phyloP scores from a whole-genome alignment of 2,329 filamentous ascomycete species.

The Myriosclerotinia duriaeana region DNA sequence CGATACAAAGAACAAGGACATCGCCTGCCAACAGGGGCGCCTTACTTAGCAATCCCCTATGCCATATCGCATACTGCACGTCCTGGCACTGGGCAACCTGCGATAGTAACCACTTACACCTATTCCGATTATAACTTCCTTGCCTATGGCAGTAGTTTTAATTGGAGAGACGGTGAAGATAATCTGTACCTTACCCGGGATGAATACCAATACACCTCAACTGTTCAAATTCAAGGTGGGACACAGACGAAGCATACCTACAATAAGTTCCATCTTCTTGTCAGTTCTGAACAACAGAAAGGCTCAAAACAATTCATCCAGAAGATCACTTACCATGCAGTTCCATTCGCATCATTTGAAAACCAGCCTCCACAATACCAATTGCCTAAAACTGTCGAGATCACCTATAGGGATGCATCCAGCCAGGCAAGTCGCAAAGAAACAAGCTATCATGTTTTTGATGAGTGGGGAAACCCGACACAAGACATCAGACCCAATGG shows the following conservation, averaged over 20 bases:
- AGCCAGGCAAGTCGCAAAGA: conserved; percentile 3
- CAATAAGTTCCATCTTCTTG: conserved; percentile 21
- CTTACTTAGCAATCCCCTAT: conserved; percentile 10
- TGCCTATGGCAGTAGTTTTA: not conserved
- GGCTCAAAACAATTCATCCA: conserved; percentile 13
- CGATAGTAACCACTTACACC: conserved; percentile 1
- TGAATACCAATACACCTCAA: conserved; percentile 17
- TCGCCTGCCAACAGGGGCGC: conserved; percentile 17
- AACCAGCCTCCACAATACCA: conserved; percentile 18
- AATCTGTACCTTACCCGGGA: conserved; percentile 10
- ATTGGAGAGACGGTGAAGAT: conserved; percentile 12
- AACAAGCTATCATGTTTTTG: conserved; percentile 10
- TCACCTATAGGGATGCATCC: conserved; percentile 11
- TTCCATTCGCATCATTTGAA: conserved; percentile 12
- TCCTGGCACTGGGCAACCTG: conserved; percentile 13
- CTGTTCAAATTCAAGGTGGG: conserved; percentile 16
- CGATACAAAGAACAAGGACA: conserved; percentile 10
- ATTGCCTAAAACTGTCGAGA: conserved; percentile 14
- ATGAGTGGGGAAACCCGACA: conserved; percentile 19
- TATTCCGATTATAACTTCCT: conserved; percentile 19
- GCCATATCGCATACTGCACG: conserved; percentile 17
- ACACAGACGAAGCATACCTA: conserved; percentile 12
- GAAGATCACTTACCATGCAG: conserved; percentile 17
- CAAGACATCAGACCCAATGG: conserved; percentile 12
- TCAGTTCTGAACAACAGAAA: conserved; percentile 20